phyloP scores from a whole-genome alignment of 257 asterid species.

The Capsicum baccatum region DNA sequence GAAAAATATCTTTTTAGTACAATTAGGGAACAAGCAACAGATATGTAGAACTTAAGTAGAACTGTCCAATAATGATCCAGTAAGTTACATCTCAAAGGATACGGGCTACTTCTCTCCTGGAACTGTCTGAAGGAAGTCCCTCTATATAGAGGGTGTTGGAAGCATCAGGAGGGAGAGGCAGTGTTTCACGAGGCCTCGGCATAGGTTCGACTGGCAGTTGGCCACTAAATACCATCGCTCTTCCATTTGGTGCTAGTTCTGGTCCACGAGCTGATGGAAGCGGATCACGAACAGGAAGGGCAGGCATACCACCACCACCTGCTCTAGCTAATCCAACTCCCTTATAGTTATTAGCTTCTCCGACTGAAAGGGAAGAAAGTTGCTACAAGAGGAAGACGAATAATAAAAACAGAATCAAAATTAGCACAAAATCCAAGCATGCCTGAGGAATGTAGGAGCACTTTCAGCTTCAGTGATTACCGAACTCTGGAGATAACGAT shows the following conservation, averaged over 20 bases:
- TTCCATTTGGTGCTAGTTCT: conserved; percentile 46
- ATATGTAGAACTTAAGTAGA: background rate
- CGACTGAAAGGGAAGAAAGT: conserved; percentile 44
- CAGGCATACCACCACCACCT: conserved; percentile 40
- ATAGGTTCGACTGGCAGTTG: conserved; percentile 45
- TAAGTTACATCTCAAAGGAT: conserved; percentile 42
- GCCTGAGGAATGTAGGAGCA: conserved; percentile 19
- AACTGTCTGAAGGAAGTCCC: conserved; percentile 63
- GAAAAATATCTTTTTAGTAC: conserved; percentile 51
- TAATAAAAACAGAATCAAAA: background rate
- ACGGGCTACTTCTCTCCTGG: conserved; percentile 65
- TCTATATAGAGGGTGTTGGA: conserved; percentile 59
- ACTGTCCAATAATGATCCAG: background rate
- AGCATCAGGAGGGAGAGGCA: conserved; percentile 67
- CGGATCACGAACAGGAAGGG: conserved; percentile 43
- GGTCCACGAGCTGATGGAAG: conserved; percentile 41
- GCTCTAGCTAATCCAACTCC: conserved; percentile 44
- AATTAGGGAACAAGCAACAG: conserved; percentile 37
- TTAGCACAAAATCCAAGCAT: conserved; percentile 29
- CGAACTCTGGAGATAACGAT: conserved; percentile 58
- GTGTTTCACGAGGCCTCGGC: conserved; percentile 45
- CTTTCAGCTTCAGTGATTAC: conserved; percentile 38
- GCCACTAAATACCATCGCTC: conserved; percentile 43
- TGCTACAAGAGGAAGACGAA: conserved; percentile 41
- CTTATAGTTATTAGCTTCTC: conserved; percentile 42